Evolutionary conservation across 2,329 filamentous ascomycete genomes (phyloP), one percentile per base, ranked within the genome.

Genomic region (Didymella segeticola): DNA sequence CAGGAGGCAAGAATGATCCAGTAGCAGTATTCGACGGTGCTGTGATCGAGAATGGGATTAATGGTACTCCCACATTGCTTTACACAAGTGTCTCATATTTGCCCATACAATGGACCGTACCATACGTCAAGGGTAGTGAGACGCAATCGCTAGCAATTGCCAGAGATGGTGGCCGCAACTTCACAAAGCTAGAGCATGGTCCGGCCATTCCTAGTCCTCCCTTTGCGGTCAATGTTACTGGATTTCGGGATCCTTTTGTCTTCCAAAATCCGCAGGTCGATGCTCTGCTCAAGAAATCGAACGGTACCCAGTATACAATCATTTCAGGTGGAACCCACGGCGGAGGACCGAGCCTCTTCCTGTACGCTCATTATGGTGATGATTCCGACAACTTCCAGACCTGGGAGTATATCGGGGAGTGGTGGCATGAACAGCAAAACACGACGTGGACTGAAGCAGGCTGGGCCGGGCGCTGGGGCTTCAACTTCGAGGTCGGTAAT

Each of bases 401-500:
- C 36, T 78, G 69, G 65, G 70, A 75, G 56, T 75, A 69, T 33
- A 55, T 75, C 15, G 70, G 70, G 19, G 49, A 76, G 50, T 71
- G 75, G 77, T 74, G 76, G 76, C 72, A 76, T 19, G 77, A 79
- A 50, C 48, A 69, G 22, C 70, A 62, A 12, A 66, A 67, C 34
- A 48, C 60, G 4, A 67, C 62, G 1, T 67, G 63, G 62, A 62
- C 58, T 2, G 60, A 64, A 33, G 47, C 37, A 17, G 57, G 53
- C 1, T 67, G 64, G 61, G 60, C 61, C 10, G 63, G 61, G 37
- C 59, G 64, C n/a, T 67, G 63, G 63, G 62, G 62, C 0, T 80
- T 71, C 68, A 81, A 81, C 55, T 80, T 79, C 34, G 79, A 81
- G 58, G 76, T 79, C 10, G 68, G 57, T 17, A 80, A 80, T 33